Conservation (phyloP, 805 yeast genomes). For the Saturnispora besseyi region DNA sequence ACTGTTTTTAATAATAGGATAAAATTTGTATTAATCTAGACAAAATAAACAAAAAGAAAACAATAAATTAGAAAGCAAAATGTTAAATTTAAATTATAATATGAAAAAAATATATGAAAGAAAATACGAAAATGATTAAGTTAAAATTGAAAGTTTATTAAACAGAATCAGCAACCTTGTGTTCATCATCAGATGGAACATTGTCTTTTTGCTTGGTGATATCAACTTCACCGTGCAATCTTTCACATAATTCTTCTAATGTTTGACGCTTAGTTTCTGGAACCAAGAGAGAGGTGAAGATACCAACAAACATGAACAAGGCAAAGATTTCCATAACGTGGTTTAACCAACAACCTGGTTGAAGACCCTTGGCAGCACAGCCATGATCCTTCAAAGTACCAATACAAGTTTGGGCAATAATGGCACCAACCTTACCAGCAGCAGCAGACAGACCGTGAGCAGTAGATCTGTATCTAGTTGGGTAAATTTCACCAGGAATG, state of each 20-base stretch:
- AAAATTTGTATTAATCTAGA: too few relatives aligned
- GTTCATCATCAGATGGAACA: slow-evolving; percentile 22
- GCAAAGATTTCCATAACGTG: slow-evolving; percentile 93
- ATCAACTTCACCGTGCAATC: slow-evolving; percentile 71
- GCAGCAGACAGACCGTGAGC: slow-evolving; percentile 95
- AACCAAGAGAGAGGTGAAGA: slow-evolving; percentile 51
- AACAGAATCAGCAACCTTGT: slow-evolving; percentile 18
- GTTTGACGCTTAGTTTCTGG: slow-evolving; percentile 92
- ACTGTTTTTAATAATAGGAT: too few relatives aligned
- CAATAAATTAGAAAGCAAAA: neutral
- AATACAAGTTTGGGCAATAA: slow-evolving; percentile 78
- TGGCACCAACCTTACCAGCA: slow-evolving; percentile 84
- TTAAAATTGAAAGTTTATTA: neutral
- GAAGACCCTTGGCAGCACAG: slow-evolving; percentile 45
- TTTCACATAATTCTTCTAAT: slow-evolving; percentile 72
- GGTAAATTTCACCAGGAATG: slow-evolving; percentile 87
- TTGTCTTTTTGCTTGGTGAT: slow-evolving; percentile 19
- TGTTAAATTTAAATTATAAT: neutral
- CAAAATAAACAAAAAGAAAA: neutral
- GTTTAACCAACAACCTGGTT: slow-evolving; percentile 68
- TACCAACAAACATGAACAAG: slow-evolving; percentile 78
- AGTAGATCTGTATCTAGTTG: slow-evolving; percentile 91
- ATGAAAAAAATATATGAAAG: neutral
- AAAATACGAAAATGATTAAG: too few relatives aligned
- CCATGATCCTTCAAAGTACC: slow-evolving; percentile 76